Percentiles rank a stretch among this genome's conserved stretches.
phyloP scores from a whole-genome alignment of 139 green algal species.

The Chlamydomonas incerta region DNA sequence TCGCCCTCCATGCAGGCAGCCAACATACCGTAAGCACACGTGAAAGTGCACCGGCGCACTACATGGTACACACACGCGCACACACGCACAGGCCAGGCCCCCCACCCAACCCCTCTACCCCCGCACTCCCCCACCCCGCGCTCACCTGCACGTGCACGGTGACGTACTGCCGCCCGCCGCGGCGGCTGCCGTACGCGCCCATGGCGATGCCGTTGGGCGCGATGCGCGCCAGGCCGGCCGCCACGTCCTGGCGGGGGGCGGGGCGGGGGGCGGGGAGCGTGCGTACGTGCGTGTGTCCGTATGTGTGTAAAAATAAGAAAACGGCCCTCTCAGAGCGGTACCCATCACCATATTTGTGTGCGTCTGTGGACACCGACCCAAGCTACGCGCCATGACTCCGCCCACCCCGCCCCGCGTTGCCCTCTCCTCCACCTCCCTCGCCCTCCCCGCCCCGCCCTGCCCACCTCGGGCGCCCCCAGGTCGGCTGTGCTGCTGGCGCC shows the following conservation, averaged over 20 bases:
- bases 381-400: too few species aligned
- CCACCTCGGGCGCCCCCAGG: neutral
- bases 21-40: too few species aligned
- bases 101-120: too few species aligned
- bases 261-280: neutral
- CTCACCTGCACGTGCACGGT: neutral
- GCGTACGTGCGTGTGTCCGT: neutral
- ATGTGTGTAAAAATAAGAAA: too few species aligned
- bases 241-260: neutral
- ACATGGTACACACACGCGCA: too few species aligned
- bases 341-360: too few species aligned
- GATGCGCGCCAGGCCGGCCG: neutral
- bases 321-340: too few species aligned
- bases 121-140: too few species aligned
- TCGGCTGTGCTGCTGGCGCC: neutral
- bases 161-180: neutral
- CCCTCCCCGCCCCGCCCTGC: neutral
- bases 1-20: too few species aligned
- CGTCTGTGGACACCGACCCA: too few species aligned
- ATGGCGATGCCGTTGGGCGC: constrained; percentile 13
- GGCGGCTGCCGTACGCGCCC: neutral
- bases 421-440: neutral
- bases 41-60: too few species aligned
- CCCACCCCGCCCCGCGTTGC: neutral
- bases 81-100: too few species aligned